A percentile compares a stretch with the other conserved stretches of the same genome.
phyloP scores from a whole-genome alignment of 2,329 filamentous ascomycete genomes.

The Plenodomus biglobosus region DNA sequence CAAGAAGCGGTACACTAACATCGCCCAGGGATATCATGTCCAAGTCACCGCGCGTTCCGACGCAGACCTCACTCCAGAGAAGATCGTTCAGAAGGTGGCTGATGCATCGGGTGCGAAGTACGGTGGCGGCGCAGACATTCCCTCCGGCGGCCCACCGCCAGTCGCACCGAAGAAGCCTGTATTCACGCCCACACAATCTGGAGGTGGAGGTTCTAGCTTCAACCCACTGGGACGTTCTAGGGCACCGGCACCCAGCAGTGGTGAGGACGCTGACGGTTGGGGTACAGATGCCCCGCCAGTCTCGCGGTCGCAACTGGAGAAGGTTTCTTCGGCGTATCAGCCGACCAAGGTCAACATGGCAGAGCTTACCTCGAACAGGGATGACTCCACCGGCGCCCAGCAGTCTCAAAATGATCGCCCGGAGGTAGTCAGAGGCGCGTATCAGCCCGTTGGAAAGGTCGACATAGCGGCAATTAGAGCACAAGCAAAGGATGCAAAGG shows the following conservation, averaged over 20 bases:
- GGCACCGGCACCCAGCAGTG: constrained; percentile 55
- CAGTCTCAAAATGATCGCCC: constrained; percentile 50
- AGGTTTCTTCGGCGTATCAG: constrained; percentile 88
- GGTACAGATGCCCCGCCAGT: constrained; percentile 90
- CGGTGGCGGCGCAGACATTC: constrained; percentile 64
- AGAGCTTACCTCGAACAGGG: constrained; percentile 74
- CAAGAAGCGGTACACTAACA: constrained; percentile 16
- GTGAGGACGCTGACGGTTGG: constrained; percentile 86
- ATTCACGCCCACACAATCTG: constrained; percentile 75
- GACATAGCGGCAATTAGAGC: constrained; percentile 88
- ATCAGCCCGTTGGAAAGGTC: constrained; percentile 95
- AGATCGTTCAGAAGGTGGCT: constrained; percentile 88
- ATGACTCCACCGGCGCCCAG: constrained; percentile 65
- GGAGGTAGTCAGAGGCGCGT: constrained; percentile 79
- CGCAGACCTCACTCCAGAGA: constrained; percentile 80
- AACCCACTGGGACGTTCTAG: constrained; percentile 70
- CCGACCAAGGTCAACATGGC: constrained; percentile 94
- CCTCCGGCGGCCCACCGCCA: constrained; percentile 63
- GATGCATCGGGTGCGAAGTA: constrained; percentile 97
- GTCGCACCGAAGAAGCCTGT: constrained; percentile 84
- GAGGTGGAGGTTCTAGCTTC: constrained; percentile 57
- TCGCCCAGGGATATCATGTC: constrained; percentile 78
- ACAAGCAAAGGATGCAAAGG: constrained; percentile 65
- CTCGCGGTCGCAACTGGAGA: constrained; percentile 83
- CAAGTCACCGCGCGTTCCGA: constrained; percentile 95